A percentile compares a stretch with the other conserved stretches of the same genome.
These are phyloP conservation scores for Dendrobium nobile DNA, from an alignment of 106 monocot genomes.

Conservation along the genomic window DNA sequence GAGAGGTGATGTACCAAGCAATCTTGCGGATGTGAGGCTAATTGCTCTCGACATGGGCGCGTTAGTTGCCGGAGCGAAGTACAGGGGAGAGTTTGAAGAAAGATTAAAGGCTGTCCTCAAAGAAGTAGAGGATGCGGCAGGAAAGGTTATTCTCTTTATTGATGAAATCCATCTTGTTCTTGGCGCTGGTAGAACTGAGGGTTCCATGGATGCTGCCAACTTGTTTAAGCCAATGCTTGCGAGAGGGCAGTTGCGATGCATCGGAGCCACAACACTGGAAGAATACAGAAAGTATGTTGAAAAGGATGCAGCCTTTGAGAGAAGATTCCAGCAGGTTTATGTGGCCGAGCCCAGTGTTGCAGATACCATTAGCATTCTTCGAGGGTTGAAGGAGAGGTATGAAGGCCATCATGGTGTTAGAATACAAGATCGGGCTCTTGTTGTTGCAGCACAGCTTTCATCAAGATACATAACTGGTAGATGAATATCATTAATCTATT, in stretches of 20 bases:
- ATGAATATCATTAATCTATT: neutral
- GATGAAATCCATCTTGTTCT: slow-evolving; percentile 76
- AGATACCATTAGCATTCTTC: slow-evolving; percentile 50
- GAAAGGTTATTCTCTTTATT: slow-evolving; percentile 70
- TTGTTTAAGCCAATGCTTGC: slow-evolving; percentile 73
- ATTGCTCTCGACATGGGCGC: slow-evolving; percentile 63
- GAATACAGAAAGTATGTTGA: slow-evolving; percentile 73
- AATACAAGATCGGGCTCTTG: slow-evolving; percentile 62
- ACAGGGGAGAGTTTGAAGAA: slow-evolving; percentile 62
- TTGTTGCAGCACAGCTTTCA: slow-evolving; percentile 65
- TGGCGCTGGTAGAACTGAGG: slow-evolving; percentile 51
- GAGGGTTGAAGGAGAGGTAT: slow-evolving; percentile 63
- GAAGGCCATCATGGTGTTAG: slow-evolving; percentile 65
- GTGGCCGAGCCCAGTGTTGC: slow-evolving; percentile 52
- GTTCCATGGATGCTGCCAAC: slow-evolving; percentile 60
- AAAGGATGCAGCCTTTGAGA: slow-evolving; percentile 52
- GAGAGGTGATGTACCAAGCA: slow-evolving; percentile 52
- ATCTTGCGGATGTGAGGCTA: slow-evolving; percentile 52
- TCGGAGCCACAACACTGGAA: slow-evolving; percentile 63
- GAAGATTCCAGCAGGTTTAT: slow-evolving; percentile 53
- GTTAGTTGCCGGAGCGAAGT: slow-evolving; percentile 53
- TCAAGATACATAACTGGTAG: slow-evolving; percentile 47
- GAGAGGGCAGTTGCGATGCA: slow-evolving; percentile 49
- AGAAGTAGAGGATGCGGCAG: slow-evolving; percentile 58
- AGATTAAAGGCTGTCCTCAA: slow-evolving; percentile 61